phyloP scores from a whole-genome alignment of 192 early-diverging fungal genomes.

The Podila epigama region DNA sequence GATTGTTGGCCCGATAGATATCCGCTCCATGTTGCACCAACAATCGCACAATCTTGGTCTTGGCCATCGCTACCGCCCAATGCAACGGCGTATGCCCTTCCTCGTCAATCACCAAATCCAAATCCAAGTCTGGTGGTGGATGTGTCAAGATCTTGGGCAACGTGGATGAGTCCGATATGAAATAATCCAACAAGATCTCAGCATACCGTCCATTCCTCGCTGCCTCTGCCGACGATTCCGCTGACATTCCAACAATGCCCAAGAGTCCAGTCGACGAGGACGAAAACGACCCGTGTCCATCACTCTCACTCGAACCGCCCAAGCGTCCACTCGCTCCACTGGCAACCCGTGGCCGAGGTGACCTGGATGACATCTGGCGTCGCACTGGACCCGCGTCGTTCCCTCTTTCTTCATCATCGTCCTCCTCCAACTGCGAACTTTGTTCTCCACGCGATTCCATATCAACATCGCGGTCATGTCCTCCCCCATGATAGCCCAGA shows the following conservation, averaged over 20 bases:
- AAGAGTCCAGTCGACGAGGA: constrained; percentile 19
- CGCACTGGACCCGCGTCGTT: background rate
- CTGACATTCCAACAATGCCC: constrained; percentile 7
- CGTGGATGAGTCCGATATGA: constrained; percentile 47
- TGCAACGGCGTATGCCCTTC: constrained; percentile 94
- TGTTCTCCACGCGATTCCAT: constrained; percentile 8
- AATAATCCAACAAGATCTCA: constrained; percentile 41
- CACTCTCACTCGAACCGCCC: background rate
- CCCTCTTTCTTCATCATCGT: constrained; percentile 5
- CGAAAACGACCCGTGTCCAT: constrained; percentile 26
- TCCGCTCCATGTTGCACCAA: constrained; percentile 81
- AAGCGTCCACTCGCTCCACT: background rate
- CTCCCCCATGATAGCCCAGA: background rate
- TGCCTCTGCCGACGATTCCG: background rate
- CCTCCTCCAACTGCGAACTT: constrained; percentile 15
- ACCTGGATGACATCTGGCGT: constrained; percentile 6
- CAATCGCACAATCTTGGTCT: constrained; percentile 73
- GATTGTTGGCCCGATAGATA: constrained; percentile 72
- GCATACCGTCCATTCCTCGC: constrained; percentile 20
- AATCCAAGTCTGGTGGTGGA: constrained; percentile 72
- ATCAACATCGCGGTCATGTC: background rate
- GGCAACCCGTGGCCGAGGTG: background rate
- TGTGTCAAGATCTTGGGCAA: constrained; percentile 63
- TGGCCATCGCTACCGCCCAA: constrained; percentile 94
- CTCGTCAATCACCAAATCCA: constrained; percentile 90